Percentiles rank a stretch among this genome's conserved stretches.
These are phyloP conservation scores for Crucibulum laeve DNA, from an alignment of 768 basidiomycete genomes.

Conservation along the genomic window DNA sequence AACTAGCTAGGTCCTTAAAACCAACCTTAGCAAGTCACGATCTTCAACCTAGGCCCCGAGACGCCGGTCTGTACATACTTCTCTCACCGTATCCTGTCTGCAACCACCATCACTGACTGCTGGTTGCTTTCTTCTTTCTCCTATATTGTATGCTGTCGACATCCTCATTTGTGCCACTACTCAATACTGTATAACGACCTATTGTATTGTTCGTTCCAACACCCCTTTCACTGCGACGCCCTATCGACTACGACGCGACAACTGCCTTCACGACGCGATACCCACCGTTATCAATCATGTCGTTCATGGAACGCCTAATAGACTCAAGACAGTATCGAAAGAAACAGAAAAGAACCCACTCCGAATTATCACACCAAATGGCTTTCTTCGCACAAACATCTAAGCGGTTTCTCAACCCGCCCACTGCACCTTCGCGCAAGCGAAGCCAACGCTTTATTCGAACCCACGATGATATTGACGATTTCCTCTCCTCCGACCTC, in stretches of 20 bases:
- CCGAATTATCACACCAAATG: constrained; percentile 40
- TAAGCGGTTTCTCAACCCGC: constrained; percentile 40
- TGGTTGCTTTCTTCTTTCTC: constrained; percentile 4
- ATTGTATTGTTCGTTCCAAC: no score
- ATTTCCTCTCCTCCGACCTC: constrained; percentile 70
- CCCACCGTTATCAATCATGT: constrained; percentile 22
- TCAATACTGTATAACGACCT: constrained; percentile 12
- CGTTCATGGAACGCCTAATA: constrained; percentile 35
- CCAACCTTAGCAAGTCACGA: constrained; percentile 19
- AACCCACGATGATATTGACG: constrained; percentile 51
- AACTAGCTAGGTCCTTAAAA: constrained; percentile 22
- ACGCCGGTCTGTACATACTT: constrained; percentile 23
- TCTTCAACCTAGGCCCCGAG: constrained; percentile 14
- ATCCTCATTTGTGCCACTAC: constrained; percentile 12
- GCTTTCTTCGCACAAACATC: constrained; percentile 45
- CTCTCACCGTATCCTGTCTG: constrained; percentile 12
- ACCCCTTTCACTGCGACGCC: constrained; percentile 6
- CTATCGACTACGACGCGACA: constrained; percentile 8
- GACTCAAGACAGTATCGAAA: constrained; percentile 35
- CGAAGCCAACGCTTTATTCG: constrained; percentile 37
- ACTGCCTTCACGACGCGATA: constrained; percentile 10
- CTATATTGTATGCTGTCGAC: constrained; percentile 5
- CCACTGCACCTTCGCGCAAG: constrained; percentile 42
- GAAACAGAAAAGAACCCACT: constrained; percentile 38
- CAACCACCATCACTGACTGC: constrained; percentile 6